Conservation (phyloP, 179 eudicot genomes). For the Corrigiola litoralis region DNA sequence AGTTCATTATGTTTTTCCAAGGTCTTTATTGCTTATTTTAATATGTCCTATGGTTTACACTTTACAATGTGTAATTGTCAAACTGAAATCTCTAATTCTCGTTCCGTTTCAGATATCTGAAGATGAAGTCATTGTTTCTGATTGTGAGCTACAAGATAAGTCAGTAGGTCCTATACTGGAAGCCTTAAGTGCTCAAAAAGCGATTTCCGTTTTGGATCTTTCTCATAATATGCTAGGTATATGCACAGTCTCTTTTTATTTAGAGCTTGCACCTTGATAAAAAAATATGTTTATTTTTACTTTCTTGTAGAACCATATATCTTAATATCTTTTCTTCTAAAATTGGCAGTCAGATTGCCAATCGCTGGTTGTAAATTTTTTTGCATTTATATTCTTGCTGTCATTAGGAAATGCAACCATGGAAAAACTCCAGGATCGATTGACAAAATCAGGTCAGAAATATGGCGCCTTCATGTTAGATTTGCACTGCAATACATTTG, state of each 20-base stretch:
- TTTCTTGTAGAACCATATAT: too few species aligned
- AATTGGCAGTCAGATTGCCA: not conserved
- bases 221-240: conserved; percentile 92
- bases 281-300: too few species aligned
- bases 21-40: not conserved
- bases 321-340: not conserved
- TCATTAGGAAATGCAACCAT: conserved; percentile 78
- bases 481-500: conserved; percentile 81
- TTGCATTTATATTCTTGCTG: conserved; percentile 15
- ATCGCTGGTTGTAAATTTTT: not conserved
- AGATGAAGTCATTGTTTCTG: conserved; percentile 78
- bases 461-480: conserved; percentile 81
- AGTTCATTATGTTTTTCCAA: not conserved
- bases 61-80: not conserved
- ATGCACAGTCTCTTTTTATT: not conserved
- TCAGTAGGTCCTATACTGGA: conserved; percentile 73
- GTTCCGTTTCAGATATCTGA: conserved; percentile 65
- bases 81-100: not conserved
- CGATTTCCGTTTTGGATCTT: conserved; percentile 65
- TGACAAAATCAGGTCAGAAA: conserved; percentile 61
- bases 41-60: not conserved
- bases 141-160: conserved; percentile 77
- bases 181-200: conserved; percentile 71
- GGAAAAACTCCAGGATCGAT: conserved; percentile 69
- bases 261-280: too few species aligned